Evolutionary conservation across 208 protist species (phyloP), one percentile per base, ranked within the genome.

Genomic region (Giardia duodenalis): DNA sequence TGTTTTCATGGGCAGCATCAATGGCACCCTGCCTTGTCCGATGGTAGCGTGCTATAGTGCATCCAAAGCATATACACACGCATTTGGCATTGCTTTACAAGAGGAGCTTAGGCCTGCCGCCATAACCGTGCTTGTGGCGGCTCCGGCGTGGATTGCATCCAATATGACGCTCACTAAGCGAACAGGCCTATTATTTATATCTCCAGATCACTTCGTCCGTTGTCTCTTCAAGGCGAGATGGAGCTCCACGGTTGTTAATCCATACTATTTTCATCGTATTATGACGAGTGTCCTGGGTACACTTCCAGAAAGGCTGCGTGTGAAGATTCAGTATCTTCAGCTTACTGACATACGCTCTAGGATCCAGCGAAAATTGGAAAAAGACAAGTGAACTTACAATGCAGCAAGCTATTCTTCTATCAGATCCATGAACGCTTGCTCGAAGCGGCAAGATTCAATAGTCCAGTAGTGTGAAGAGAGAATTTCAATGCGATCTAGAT

Each of bases 1-100:
- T 76, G 57, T 76, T 10, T 76, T 76, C 57, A 76, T 76, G 57
- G 57, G 57, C 19, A 76, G 57, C 57, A 76, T 76, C 57, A 76
- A 10, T 10, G 57, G 57, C 19, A 76, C 30, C 57, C 57, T 39
- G 10, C 30, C 57, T 10, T 39, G 19, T 10, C 57, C 57, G 57
- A 76, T 76, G 57, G 30, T 76, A 76, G 10, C 57, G 57, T 10
- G 10, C 57, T 76, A 76, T 30, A 30, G 19, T 30, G 10, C 57
- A 39, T 39, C 57, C 57, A 76, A 76, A 30, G 57, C 57, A 30
- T 76, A 76, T 76, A 76, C 57, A 39, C 10, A 39, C 57, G 10
- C 57, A 10, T 76, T 76, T 76, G 57, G 57, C 57, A 76, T 39
- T 39, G 10, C 19, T 76, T 30, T 76, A 39, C 57, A 30, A 39